Percentiles rank a stretch among this genome's conserved stretches.
Conservation (phyloP, 306 rosid genomes). For the Rosa persica region DNA sequence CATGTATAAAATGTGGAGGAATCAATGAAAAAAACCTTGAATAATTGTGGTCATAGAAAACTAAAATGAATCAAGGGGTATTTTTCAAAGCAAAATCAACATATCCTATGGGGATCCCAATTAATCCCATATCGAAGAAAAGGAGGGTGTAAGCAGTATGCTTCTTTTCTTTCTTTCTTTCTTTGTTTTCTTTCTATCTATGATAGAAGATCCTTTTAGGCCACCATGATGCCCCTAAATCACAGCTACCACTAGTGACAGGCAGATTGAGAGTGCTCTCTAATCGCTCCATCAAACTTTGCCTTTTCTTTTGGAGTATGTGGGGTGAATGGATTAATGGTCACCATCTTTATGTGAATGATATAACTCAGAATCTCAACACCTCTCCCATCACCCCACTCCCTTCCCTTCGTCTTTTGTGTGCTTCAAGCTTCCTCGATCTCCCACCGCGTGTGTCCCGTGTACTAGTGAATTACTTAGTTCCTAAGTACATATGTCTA, state of each 20-base stretch:
- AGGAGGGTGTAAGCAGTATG: slow-evolving; percentile 12
- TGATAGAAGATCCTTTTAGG: slow-evolving; percentile 45
- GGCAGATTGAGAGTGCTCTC: not conserved
- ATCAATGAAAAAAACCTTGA: slow-evolving; percentile 26
- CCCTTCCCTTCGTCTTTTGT: slow-evolving; percentile 48
- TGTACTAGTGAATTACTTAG: slow-evolving; percentile 40
- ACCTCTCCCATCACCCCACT: slow-evolving; percentile 23
- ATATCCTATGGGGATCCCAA: slow-evolving; percentile 50
- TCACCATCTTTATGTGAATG: slow-evolving; percentile 48
- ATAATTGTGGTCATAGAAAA: slow-evolving; percentile 25
- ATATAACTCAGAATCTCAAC: slow-evolving; percentile 49
- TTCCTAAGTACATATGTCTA: slow-evolving; percentile 37
- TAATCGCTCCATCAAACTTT: slow-evolving; percentile 9
- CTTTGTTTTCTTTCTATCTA: not conserved
- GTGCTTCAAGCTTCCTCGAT: slow-evolving; percentile 47
- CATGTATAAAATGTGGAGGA: slow-evolving; percentile 32
- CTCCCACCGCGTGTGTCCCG: slow-evolving; percentile 49
- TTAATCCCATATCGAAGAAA: slow-evolving; percentile 16
- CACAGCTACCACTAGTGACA: slow-evolving; percentile 35
- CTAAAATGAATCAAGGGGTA: slow-evolving; percentile 27
- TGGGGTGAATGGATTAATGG: slow-evolving; percentile 43
- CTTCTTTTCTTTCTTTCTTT: not conserved
- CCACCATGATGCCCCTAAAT: slow-evolving; percentile 30
- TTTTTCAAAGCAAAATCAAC: slow-evolving; percentile 30
- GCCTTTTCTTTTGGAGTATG: slow-evolving; percentile 36